A percentile compares a stretch with the other conserved stretches of the same genome.
Evolutionary conservation across 345 rosid species (phyloP).

Genomic region (Litchi chinensis): DNA sequence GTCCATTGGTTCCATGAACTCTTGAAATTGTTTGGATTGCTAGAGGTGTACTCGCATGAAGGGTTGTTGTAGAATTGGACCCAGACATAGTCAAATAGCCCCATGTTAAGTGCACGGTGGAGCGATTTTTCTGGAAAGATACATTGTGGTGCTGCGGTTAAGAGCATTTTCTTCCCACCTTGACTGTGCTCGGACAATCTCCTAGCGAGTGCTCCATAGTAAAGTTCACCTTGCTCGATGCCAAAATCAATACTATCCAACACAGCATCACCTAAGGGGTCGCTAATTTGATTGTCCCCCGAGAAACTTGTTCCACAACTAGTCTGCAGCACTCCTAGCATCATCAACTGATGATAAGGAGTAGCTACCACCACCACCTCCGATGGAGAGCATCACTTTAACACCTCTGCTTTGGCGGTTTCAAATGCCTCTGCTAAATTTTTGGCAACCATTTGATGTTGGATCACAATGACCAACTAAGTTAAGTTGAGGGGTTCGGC

Average conservation of each 20-base stretch:
- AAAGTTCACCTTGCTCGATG: slow-evolving; percentile 4
- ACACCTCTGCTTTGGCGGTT: slow-evolving; percentile 26
- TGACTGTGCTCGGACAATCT: not conserved
- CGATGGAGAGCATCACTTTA: slow-evolving; percentile 34
- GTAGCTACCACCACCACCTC: slow-evolving; percentile 21
- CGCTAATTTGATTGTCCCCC: slow-evolving; percentile 11
- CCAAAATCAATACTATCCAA: slow-evolving; percentile 22
- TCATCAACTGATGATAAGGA: slow-evolving; percentile 15
- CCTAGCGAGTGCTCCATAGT: slow-evolving; percentile 18
- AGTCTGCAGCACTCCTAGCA: slow-evolving; percentile 10
- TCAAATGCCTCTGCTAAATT: slow-evolving; percentile 3
- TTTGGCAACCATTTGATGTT: slow-evolving; percentile 7
- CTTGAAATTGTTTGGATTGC: not conserved
- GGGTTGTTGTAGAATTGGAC: slow-evolving; percentile 28
- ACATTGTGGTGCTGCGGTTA: slow-evolving; percentile 19
- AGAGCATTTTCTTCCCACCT: not conserved
- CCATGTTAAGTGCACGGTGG: slow-evolving; percentile 4
- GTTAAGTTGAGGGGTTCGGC: slow-evolving; percentile 19
- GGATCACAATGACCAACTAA: slow-evolving; percentile 34
- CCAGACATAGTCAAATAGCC: slow-evolving; percentile 23
- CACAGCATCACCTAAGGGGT: slow-evolving; percentile 16
- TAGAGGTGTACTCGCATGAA: not conserved
- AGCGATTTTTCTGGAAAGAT: slow-evolving; percentile 15
- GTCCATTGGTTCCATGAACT: too few species aligned
- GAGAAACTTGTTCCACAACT: slow-evolving; percentile 18